Evolutionary conservation across 768 basidiomycete genomes (phyloP).

Genomic region (Trametes meyenii): DNA sequence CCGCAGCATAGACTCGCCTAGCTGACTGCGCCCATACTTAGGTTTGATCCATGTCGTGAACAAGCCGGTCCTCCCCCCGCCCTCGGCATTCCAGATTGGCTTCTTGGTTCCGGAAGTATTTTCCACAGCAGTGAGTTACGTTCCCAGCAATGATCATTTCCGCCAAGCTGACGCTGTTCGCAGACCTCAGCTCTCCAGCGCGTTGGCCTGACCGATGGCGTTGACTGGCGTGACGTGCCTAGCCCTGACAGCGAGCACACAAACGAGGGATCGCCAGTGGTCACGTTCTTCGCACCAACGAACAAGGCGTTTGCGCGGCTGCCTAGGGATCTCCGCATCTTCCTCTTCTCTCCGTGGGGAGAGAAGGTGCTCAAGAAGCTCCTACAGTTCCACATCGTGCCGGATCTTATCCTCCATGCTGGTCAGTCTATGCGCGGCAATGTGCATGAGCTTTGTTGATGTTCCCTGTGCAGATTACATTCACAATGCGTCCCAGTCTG

Average conservation of each 20-base stretch:
- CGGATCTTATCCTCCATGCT: conserved; percentile 50
- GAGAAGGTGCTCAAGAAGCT: conserved; percentile 52
- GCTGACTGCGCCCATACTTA: conserved; percentile 21
- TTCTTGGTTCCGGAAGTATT: conserved; percentile 48
- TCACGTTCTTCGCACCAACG: conserved; percentile 57
- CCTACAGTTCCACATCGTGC: conserved; percentile 60
- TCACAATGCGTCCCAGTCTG: conserved; percentile 35
- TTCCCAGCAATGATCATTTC: background rate
- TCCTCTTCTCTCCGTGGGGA: conserved; percentile 66
- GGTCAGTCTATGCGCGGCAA: conserved; percentile 36
- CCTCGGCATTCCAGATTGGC: conserved; percentile 50
- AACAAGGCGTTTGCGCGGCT: conserved; percentile 52
- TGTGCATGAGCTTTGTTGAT: background rate
- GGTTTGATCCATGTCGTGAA: conserved; percentile 56
- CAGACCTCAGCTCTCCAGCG: conserved; percentile 63
- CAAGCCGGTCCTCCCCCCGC: conserved; percentile 58
- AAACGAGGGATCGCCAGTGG: conserved; percentile 48
- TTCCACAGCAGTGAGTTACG: conserved; percentile 48
- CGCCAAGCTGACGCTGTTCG: background rate
- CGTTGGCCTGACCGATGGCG: conserved; percentile 44
- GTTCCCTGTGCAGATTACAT: conserved; percentile 27
- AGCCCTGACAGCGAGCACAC: conserved; percentile 31
- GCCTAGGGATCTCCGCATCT: conserved; percentile 52
- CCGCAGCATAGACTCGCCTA: background rate
- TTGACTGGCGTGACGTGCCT: conserved; percentile 50